Conservation (phyloP, 2,329 filamentous ascomycete species). For the Aspergillus novoparasiticus region DNA sequence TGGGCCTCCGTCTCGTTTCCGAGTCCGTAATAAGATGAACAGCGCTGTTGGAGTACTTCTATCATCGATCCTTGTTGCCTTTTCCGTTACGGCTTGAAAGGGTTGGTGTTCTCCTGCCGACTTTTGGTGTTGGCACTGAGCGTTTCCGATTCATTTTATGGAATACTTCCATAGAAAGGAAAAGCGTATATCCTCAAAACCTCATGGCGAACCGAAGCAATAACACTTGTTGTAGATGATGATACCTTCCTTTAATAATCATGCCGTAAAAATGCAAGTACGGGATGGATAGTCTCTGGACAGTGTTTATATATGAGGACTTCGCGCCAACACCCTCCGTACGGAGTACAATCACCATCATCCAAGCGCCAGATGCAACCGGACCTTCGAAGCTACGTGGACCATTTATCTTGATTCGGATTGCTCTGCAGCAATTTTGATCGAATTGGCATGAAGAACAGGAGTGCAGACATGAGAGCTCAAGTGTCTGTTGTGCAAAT, state of each 20-base stretch:
- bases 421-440: slow-evolving; percentile 16
- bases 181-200: not conserved
- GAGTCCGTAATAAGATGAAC: not conserved
- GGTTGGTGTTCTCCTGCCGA: not conserved
- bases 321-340: not conserved
- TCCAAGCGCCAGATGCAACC: slow-evolving; percentile 16
- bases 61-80: not conserved
- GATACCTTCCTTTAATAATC: not conserved
- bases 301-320: slow-evolving; percentile 13
- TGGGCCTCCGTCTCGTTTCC: not conserved
- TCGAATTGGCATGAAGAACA: slow-evolving; percentile 22
- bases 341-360: slow-evolving; percentile 8
- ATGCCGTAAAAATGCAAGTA: not conserved
- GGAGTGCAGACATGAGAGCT: slow-evolving; percentile 25
- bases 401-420: slow-evolving; percentile 22
- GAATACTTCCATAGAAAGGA: not conserved
- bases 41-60: not conserved
- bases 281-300: not conserved
- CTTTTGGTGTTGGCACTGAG: not conserved
- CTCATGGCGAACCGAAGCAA: not conserved
- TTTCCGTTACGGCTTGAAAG: not conserved
- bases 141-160: not conserved
- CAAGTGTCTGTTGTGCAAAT: slow-evolving; percentile 23
- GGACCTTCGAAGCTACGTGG: slow-evolving; percentile 32
- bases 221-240: not conserved